Percentiles rank a stretch among this genome's conserved stretches.
phyloP scores from a whole-genome alignment of 768 basidiomycete species.

The Boletus vermiculosoides region DNA sequence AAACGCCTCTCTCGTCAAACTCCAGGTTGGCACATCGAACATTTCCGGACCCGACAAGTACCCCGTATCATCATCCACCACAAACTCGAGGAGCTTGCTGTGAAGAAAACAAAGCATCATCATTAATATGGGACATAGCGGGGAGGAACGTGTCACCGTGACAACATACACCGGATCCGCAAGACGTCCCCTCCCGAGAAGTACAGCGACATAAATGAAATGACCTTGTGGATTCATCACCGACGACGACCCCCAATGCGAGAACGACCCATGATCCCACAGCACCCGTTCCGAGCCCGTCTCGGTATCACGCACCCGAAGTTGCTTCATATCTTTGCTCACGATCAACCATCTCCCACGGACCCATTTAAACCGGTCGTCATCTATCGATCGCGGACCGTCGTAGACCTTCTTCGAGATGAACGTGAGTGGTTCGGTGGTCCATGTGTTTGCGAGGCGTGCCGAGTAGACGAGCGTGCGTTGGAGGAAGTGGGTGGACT shows the following conservation, averaged over 20 bases:
- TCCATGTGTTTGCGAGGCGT: conserved; percentile 15
- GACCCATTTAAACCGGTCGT: conserved; percentile 16
- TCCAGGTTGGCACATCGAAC: conserved; percentile 16
- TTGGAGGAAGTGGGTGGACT: conserved; percentile 17
- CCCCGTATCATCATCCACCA: conserved; percentile 19
- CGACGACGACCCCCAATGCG: conserved; percentile 9
- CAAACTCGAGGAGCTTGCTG: conserved; percentile 21
- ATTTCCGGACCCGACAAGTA: conserved; percentile 6
- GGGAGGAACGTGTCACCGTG: not conserved
- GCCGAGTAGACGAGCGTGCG: conserved; percentile 19
- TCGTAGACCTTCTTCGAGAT: conserved; percentile 3
- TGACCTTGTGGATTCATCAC: conserved; percentile 11
- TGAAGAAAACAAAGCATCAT: not conserved
- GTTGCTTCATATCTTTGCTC: conserved; percentile 13
- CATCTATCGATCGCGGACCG: conserved; percentile 4
- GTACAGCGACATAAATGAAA: conserved; percentile 16
- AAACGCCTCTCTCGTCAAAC: conserved; percentile 13
- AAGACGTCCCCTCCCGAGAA: conserved; percentile 5
- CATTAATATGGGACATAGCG: not conserved
- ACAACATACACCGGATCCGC: conserved; percentile 18
- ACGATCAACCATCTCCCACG: conserved; percentile 20
- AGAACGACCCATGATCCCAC: conserved; percentile 14
- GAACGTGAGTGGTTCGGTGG: conserved; percentile 9
- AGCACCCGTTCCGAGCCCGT: conserved; percentile 12
- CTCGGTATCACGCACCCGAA: conserved; percentile 15